Base-by-base conservation (phyloP, 441 rosid genomes). In the Croton laevigatus region DNA sequence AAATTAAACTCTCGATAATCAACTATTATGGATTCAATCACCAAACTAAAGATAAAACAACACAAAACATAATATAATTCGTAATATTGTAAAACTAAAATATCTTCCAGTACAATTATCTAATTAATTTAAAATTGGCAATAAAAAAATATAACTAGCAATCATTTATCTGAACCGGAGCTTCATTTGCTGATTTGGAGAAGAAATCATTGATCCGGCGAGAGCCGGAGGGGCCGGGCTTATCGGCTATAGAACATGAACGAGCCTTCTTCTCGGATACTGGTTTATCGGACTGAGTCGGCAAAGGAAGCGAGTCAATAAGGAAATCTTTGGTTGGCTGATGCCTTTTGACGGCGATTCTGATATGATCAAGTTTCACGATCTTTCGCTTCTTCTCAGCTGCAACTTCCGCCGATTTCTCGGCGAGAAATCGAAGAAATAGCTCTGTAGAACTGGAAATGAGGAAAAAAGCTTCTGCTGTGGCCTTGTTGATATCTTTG, bases 261-360 rank as follows among this genome's bases (percentile, higher is more conserved):
- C 75, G 77, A 54, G 58, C n/a, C 6, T 49, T 53, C 70, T 69
- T 65, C 66, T 73, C 76, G 46, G 68, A 66, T 3, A 73, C 66
- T 5, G 70, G 57, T 27, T 72, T 71, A 57, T 81, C 79, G 44
- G 71, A 60, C 79, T 66, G 90, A 63, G 80, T 22, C 9, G 91
- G 84, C 72, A 44, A 16, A 3, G 96, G 97, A 36, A 96, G 98
- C 64, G 94, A 91, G 66, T 96, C 97, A 19, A 91, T 86, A 45
- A 96, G 89, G 75, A 93, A 93, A 84, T 96, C 98, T 46, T 83
- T 78, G 0, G 89, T 89, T 36, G 96, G 97, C 32, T 69, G 91
- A 81, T 93, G 99, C 73, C 91, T 80, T 78, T 86, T 87, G 34
- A 84, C 93, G n/a, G 96, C 97, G 66, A 59, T 64, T 68, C 88